Evolutionary conservation across 1,139 yeast genomes (phyloP), one percentile per base, ranked within the genome.

Genomic region (Hyphopichia burtonii): DNA sequence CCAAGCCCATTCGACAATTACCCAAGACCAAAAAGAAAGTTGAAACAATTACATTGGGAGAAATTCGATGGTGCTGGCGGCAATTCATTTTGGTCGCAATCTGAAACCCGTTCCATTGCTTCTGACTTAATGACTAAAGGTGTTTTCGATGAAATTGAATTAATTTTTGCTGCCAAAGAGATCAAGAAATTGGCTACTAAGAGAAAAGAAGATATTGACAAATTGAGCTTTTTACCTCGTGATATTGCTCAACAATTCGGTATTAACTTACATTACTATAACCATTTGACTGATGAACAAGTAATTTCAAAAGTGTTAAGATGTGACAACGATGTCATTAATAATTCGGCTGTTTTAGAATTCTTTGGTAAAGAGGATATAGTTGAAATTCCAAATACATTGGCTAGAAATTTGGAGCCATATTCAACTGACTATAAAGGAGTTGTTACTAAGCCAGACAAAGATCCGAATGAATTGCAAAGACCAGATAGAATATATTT

Each of bases 11-110:
- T 80, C 52, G 87, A 80, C 40, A 70, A 70, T 41, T 76, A 78
- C 51, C 91, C 91, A 37, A 74, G 91, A 53, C 91, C 95, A 19
- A 83, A 83, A 68, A 81, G 77, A 65, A 85, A 83, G 71, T 70
- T 86, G 63, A 86, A 86, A 58, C 95, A 86, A 59, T 68, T 86
- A 50, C 95, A 86, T 55, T 86, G 94, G 94, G 94, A 86, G 51
- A 86, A 85, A 54, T 70, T 86, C 44, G 93, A 86, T 31, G 61
- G 65, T 33, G 59, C 59, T 27, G 74, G 84, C 2, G 76, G 74
- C 31, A 77, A 80, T 45, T 83, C 93, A 0, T 82, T 86, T 59
- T 86, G 94, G 94, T 63, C 66, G 31, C 58, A 63, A 34, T 55
- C 70, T 3, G 56, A 61, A 39, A 59, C 68, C 3, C 63, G 60